Conservation (phyloP, 1,139 yeast genomes). For the Tardiomyces digboiensis region DNA sequence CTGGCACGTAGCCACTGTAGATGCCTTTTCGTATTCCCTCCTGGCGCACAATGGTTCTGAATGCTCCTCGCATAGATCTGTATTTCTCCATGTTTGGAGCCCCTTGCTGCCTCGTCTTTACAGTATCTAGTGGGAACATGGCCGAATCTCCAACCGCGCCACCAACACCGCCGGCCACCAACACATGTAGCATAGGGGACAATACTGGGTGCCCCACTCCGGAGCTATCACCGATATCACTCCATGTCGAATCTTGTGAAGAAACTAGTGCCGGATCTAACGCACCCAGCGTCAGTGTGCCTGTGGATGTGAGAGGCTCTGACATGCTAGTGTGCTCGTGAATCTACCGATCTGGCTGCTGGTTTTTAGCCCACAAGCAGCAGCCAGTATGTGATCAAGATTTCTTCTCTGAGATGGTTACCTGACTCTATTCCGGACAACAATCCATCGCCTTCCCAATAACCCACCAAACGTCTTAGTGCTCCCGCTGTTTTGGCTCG, state of each 20-base stretch:
- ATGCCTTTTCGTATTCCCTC: conserved; percentile 84
- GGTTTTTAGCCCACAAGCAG: not conserved
- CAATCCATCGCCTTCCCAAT: too few species aligned
- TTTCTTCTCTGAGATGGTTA: too few species aligned
- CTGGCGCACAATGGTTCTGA: conserved; percentile 57
- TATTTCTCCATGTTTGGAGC: conserved; percentile 64
- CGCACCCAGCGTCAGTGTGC: not conserved
- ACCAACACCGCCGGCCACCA: conserved; percentile 82
- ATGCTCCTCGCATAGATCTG: conserved; percentile 58
- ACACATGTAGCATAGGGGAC: conserved; percentile 11
- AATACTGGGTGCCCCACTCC: not conserved
- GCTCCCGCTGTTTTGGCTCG: too few species aligned
- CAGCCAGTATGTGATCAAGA: too few species aligned
- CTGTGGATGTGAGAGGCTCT: not conserved
- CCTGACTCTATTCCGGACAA: too few species aligned
- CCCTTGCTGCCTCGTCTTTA: conserved; percentile 95
- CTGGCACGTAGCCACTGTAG: conserved; percentile 90
- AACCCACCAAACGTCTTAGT: too few species aligned
- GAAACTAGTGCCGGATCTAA: not conserved
- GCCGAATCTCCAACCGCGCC: conserved; percentile 88
- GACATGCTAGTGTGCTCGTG: not conserved
- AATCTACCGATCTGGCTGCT: not conserved
- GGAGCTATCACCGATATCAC: not conserved
- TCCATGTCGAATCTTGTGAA: not conserved
- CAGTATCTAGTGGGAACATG: conserved; percentile 96